Percentiles rank a stretch among this genome's conserved stretches.
Conservation (phyloP, 2,329 filamentous ascomycete genomes). For the Lachnellula occidentalis region DNA sequence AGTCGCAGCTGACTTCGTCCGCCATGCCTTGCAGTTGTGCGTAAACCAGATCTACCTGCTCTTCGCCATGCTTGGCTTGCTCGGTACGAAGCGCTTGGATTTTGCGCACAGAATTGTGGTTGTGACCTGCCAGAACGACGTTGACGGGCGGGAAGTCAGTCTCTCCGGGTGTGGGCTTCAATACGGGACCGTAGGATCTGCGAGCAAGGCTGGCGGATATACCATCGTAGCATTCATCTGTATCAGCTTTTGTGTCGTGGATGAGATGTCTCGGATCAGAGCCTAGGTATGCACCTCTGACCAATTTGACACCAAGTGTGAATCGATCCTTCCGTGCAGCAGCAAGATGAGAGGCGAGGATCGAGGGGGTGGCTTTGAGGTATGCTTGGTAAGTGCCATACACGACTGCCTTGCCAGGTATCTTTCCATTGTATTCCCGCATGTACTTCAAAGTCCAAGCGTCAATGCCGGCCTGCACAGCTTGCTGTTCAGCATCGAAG, state of each 20-base stretch:
- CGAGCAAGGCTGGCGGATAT: conserved; percentile 63
- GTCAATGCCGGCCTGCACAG: conserved; percentile 74
- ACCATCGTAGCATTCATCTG: conserved; percentile 66
- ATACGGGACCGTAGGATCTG: conserved; percentile 51
- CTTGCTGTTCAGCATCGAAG: conserved; percentile 81
- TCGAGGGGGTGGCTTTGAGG: conserved; percentile 55
- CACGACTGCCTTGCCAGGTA: conserved; percentile 57
- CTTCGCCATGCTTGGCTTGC: conserved; percentile 32
- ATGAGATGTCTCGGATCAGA: conserved; percentile 66
- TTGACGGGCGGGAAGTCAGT: conserved; percentile 50
- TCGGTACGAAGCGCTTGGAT: conserved; percentile 47
- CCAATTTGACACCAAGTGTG: conserved; percentile 67
- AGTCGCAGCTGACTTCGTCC: conserved; percentile 75
- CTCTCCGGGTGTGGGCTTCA: conserved; percentile 40
- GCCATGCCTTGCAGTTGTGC: conserved; percentile 94
- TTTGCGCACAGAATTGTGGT: conserved; percentile 62
- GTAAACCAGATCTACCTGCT: conserved; percentile 48
- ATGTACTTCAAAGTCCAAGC: conserved; percentile 75
- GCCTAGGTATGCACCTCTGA: conserved; percentile 68
- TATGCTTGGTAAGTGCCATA: conserved; percentile 80
- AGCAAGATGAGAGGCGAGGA: conserved; percentile 55
- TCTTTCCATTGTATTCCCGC: conserved; percentile 64
- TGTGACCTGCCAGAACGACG: conserved; percentile 78
- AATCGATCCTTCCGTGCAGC: conserved; percentile 55
- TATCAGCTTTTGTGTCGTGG: conserved; percentile 65